phyloP scores from a whole-genome alignment of 331 rosid genomes.

The Prunus yedoensis region DNA sequence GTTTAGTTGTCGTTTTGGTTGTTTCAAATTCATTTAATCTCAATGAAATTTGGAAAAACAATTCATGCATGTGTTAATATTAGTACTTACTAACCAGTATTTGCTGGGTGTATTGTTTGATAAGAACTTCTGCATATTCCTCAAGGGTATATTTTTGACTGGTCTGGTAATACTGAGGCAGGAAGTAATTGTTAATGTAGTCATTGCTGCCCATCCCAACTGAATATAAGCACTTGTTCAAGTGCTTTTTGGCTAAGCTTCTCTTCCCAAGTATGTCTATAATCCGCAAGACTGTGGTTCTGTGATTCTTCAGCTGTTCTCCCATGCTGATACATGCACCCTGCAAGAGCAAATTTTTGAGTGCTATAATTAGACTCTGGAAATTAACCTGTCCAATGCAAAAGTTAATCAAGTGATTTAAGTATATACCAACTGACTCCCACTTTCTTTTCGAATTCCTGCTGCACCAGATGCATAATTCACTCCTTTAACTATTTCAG shows the following conservation, averaged over 20 bases:
- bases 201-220: constrained; percentile 57
- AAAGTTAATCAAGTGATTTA: neutral
- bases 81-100: constrained; percentile 29
- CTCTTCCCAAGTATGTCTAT: constrained; percentile 13
- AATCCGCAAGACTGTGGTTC: constrained; percentile 20
- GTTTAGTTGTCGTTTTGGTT: neutral
- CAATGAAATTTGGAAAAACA: too few relatives aligned
- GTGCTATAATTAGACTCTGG: neutral
- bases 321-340: constrained; percentile 39
- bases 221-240: constrained; percentile 56
- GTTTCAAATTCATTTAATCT: neutral
- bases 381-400: neutral
- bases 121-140: constrained; percentile 35
- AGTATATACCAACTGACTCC: constrained; percentile 24
- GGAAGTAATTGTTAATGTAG: constrained; percentile 63
- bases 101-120: constrained; percentile 14
- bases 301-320: constrained; percentile 45
- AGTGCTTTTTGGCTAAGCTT: constrained; percentile 6
- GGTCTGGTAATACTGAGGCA: constrained; percentile 28
- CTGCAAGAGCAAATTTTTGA: constrained; percentile 22
- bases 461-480: constrained; percentile 75
- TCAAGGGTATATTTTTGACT: neutral
- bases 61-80: too few relatives aligned
- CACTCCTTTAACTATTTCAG: constrained; percentile 49
- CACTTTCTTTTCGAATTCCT: constrained; percentile 46